Percentiles rank a stretch among this genome's conserved stretches.
Evolutionary conservation across 2,329 filamentous ascomycete species (phyloP).

Genomic region (Cladosporium sp.): DNA sequence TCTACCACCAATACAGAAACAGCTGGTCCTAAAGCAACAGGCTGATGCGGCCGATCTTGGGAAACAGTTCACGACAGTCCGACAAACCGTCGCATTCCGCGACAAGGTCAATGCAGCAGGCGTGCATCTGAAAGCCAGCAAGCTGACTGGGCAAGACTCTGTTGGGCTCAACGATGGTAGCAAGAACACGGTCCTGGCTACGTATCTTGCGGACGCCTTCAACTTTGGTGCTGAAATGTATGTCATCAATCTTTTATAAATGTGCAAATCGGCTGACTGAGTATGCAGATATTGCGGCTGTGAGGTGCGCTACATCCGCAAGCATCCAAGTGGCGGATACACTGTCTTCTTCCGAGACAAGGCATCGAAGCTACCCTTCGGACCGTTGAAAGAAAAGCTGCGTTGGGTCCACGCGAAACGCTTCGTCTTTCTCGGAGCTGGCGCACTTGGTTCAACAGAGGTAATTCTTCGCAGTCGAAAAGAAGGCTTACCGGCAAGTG

Average conservation of each 20-base stretch:
- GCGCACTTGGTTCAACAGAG: slow-evolving; percentile 65
- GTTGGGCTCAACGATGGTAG: slow-evolving; percentile 68
- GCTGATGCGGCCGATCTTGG: slow-evolving; percentile 45
- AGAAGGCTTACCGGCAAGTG: slow-evolving; percentile 55
- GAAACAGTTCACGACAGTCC: neutral
- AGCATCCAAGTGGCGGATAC: slow-evolving; percentile 57
- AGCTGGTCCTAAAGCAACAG: slow-evolving; percentile 58
- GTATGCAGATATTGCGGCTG: slow-evolving; percentile 60
- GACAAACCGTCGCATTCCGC: slow-evolving; percentile 59
- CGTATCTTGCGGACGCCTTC: slow-evolving; percentile 69
- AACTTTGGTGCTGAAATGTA: slow-evolving; percentile 68
- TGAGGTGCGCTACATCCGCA: slow-evolving; percentile 63
- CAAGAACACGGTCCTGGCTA: slow-evolving; percentile 65
- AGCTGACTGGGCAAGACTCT: slow-evolving; percentile 61
- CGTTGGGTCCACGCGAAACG: slow-evolving; percentile 68
- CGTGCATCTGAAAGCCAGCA: slow-evolving; percentile 62
- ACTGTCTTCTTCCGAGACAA: slow-evolving; percentile 67
- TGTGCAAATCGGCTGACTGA: neutral
- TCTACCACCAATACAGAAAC: slow-evolving; percentile 60
- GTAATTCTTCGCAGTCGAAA: slow-evolving; percentile 40
- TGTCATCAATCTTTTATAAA: neutral
- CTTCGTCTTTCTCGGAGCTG: slow-evolving; percentile 66
- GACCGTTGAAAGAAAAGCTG: slow-evolving; percentile 58
- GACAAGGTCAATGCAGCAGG: slow-evolving; percentile 63
- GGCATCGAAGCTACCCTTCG: slow-evolving; percentile 58